Evolutionary conservation across 2,329 filamentous ascomycete genomes (phyloP).

Genomic region (Trichophyton equinum): DNA sequence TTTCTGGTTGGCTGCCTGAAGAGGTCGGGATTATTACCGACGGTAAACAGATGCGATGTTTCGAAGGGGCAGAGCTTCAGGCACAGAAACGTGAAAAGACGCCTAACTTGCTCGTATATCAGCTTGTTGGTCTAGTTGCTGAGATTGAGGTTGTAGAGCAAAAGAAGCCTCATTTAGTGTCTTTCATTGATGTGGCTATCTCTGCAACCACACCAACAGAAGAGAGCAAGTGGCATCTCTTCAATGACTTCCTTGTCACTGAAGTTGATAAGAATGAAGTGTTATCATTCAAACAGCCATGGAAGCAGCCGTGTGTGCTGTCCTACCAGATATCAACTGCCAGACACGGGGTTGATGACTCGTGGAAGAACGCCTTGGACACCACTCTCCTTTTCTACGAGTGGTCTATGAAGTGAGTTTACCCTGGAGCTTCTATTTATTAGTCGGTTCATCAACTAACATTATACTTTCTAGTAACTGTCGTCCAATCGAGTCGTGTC

Average conservation of each 20-base stretch:
- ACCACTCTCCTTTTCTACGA: constrained; percentile 73
- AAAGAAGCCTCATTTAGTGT: constrained; percentile 81
- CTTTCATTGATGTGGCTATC: constrained; percentile 66
- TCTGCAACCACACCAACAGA: constrained; percentile 35
- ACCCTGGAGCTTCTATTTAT: background rate
- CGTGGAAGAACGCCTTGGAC: constrained; percentile 76
- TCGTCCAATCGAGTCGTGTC: constrained; percentile 27
- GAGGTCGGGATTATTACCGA: constrained; percentile 89
- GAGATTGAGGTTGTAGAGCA: constrained; percentile 79
- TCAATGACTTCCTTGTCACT: constrained; percentile 92
- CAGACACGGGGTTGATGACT: constrained; percentile 69
- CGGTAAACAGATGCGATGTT: constrained; percentile 85
- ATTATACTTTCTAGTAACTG: constrained; percentile 20
- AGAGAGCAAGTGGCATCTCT: constrained; percentile 77
- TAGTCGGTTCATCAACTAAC: background rate
- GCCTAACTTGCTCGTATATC: constrained; percentile 76
- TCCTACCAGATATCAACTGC: constrained; percentile 72
- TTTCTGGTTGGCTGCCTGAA: constrained; percentile 79
- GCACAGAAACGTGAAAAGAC: constrained; percentile 65
- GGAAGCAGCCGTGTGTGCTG: constrained; percentile 85
- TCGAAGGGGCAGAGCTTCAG: constrained; percentile 80
- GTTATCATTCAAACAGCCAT: constrained; percentile 73
- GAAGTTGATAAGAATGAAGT: constrained; percentile 71
- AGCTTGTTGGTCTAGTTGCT: constrained; percentile 75
- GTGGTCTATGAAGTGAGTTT: constrained; percentile 40